Evolutionary conservation across 257 asterid species (phyloP).

Genomic region (Scutellaria baicalensis): DNA sequence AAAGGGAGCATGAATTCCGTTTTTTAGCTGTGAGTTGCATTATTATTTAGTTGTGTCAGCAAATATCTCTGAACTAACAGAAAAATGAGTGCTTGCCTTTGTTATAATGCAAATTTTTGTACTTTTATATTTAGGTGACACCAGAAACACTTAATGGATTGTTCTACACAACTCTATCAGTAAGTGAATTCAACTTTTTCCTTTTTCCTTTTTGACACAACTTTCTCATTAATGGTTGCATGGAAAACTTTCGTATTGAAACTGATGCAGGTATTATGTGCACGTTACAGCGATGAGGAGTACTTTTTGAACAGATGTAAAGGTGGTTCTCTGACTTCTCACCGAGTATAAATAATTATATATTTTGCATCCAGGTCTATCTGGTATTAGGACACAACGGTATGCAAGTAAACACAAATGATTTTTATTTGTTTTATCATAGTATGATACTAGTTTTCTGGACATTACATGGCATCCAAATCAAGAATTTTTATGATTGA

Average conservation of each 20-base stretch:
- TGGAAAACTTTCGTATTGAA: constrained; percentile 1
- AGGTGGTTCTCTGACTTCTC: constrained; percentile 38
- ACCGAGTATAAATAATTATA: background rate
- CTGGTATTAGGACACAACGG: background rate
- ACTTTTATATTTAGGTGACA: constrained; percentile 48
- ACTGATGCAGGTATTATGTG: constrained; percentile 58
- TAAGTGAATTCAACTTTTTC: constrained; percentile 22
- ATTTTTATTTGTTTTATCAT: background rate
- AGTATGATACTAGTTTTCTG: background rate
- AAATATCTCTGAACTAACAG: background rate
- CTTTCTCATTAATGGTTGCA: background rate
- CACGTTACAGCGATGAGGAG: constrained; percentile 81
- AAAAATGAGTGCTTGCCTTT: background rate
- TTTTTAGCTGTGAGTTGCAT: constrained; percentile 76
- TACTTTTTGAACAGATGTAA: constrained; percentile 69
- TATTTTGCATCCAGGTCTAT: background rate
- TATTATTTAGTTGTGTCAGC: background rate
- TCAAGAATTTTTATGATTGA: background rate
- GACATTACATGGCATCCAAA: background rate
- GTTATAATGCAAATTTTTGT: background rate
- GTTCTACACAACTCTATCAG: constrained; percentile 68
- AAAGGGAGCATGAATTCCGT: constrained; percentile 95
- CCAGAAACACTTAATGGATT: constrained; percentile 83
- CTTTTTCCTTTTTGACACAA: background rate
- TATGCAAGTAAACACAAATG: background rate